Evolutionary conservation across 2,329 filamentous ascomycete genomes (phyloP).

Genomic region (Penicillium crustosum): DNA sequence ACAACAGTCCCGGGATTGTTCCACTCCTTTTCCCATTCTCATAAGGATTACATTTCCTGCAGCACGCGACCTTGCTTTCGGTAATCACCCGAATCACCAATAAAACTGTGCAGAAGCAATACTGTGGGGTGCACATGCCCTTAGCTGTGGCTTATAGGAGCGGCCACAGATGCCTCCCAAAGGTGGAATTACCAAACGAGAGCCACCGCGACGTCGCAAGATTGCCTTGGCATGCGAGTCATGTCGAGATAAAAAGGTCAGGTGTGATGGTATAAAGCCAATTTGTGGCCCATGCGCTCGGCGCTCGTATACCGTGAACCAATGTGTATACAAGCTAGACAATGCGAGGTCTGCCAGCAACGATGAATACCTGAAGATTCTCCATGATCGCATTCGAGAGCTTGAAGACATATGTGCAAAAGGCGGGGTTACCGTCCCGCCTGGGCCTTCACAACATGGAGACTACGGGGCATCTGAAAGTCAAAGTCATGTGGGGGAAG

Average conservation of each 20-base stretch:
- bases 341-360: constrained; percentile 41
- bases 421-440: constrained; percentile 22
- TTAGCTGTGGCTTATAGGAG: not conserved
- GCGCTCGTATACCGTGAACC: constrained; percentile 34
- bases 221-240: constrained; percentile 46
- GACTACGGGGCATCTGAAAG: not conserved
- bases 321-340: constrained; percentile 42
- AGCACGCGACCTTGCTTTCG: not conserved
- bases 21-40: not conserved
- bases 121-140: not conserved
- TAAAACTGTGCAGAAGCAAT: not conserved
- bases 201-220: constrained; percentile 24
- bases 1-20: not conserved
- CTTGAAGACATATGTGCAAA: constrained; percentile 28
- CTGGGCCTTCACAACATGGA: constrained; percentile 5
- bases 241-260: constrained; percentile 45
- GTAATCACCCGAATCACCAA: constrained; percentile 4
- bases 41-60: not conserved
- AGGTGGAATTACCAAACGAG: constrained; percentile 15
- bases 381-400: constrained; percentile 31
- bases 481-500: not conserved
- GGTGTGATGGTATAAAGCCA: constrained; percentile 48
- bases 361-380: constrained; percentile 32
- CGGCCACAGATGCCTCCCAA: constrained; percentile 16
- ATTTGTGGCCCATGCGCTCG: constrained; percentile 46